These are phyloP conservation scores for Hura crepitans DNA, from an alignment of 441 rosid genomes.

Conservation along the genomic window DNA sequence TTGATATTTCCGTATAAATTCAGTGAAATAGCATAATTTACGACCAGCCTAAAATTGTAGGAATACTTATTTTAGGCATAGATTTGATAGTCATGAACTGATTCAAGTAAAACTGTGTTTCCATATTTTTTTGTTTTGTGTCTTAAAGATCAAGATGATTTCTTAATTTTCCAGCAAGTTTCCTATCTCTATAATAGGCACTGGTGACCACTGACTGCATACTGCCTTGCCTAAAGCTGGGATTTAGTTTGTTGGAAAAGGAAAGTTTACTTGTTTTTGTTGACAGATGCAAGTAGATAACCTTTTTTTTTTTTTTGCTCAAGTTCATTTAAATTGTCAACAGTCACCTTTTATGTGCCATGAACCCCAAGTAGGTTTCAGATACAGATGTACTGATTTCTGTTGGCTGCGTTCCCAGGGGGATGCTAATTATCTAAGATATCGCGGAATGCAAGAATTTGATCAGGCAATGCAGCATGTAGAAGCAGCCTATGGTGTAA, in stretches of 20 bases:
- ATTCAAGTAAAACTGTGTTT: not conserved
- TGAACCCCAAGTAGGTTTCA: too few relatives aligned
- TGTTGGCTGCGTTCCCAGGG: constrained; percentile 43
- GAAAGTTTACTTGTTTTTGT: not conserved
- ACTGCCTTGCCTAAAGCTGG: too few relatives aligned
- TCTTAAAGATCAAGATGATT: not conserved
- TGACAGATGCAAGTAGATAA: not conserved
- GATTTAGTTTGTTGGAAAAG: too few relatives aligned
- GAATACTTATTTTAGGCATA: not conserved
- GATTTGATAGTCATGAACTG: not conserved
- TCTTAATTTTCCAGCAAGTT: not conserved
- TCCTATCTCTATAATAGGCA: too few relatives aligned
- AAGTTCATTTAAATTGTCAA: not conserved
- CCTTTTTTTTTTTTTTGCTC: not conserved
- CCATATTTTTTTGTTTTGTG: not conserved
- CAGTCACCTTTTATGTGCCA: not conserved
- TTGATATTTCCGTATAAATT: not conserved
- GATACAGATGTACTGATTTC: not conserved
- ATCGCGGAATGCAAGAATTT: constrained; percentile 88
- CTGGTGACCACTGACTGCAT: too few relatives aligned
- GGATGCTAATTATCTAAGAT: constrained; percentile 75
- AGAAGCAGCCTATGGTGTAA: constrained; percentile 73
- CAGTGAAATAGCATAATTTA: not conserved
- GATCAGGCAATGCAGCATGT: constrained; percentile 92
- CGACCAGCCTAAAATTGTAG: not conserved